A percentile compares a stretch with the other conserved stretches of the same genome.
phyloP scores from a whole-genome alignment of 2,329 filamentous ascomycete genomes.

The Neoarthrinium moseri region DNA sequence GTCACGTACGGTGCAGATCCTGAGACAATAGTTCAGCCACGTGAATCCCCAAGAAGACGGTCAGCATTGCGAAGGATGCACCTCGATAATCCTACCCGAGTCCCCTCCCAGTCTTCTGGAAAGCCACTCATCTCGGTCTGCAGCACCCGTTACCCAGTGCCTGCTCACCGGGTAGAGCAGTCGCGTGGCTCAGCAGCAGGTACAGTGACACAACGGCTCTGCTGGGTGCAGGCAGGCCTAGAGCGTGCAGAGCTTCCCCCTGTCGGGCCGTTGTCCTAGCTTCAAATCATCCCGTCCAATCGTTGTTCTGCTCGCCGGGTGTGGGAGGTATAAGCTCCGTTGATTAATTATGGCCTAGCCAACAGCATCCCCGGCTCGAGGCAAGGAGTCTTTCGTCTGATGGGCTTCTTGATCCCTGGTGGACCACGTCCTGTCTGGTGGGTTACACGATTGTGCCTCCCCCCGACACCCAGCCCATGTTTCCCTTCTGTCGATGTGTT shows the following conservation, averaged over 20 bases:
- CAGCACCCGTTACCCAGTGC: background rate
- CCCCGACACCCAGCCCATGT: too few relatives aligned
- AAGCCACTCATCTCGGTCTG: slow-evolving; percentile 2
- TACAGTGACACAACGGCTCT: too few relatives aligned
- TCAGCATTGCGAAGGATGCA: background rate
- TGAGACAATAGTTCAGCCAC: background rate
- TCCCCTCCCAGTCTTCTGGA: background rate
- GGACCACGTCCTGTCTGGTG: too few relatives aligned
- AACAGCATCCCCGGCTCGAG: background rate
- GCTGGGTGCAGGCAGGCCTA: too few relatives aligned
- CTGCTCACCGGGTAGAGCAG: background rate
- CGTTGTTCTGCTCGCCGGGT: background rate
- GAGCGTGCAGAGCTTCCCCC: background rate
- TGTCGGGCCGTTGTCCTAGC: background rate
- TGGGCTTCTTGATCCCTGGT: too few relatives aligned
- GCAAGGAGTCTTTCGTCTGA: too few relatives aligned
- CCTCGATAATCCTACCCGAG: background rate
- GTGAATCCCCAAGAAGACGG: background rate
- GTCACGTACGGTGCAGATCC: background rate
- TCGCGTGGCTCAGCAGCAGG: background rate
- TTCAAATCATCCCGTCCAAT: background rate
- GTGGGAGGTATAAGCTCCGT: background rate
- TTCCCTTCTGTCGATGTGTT: too few relatives aligned
- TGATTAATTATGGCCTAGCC: background rate
- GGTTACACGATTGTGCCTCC: too few relatives aligned